Evolutionary conservation across 345 rosid species (phyloP).

Genomic region (Triadica sebifera): DNA sequence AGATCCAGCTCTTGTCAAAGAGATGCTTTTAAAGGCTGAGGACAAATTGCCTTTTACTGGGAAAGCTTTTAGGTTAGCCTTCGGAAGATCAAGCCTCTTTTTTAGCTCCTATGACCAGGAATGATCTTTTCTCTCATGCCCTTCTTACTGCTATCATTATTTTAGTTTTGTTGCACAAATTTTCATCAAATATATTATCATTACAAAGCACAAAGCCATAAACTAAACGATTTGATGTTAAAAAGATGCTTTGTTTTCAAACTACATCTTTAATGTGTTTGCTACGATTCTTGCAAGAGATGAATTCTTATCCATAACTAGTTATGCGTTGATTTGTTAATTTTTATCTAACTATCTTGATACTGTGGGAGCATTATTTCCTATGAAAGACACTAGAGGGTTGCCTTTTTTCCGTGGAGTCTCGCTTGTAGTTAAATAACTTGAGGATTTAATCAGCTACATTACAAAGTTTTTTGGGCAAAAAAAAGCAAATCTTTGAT

Average conservation of each 20-base stretch:
- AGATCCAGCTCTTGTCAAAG: constrained; percentile 47
- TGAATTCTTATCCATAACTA: neutral
- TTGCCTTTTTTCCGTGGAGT: neutral
- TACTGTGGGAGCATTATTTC: neutral
- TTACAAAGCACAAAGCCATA: neutral
- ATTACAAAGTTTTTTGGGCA: neutral
- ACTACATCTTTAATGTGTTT: neutral
- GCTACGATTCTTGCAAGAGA: neutral
- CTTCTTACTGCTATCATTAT: neutral
- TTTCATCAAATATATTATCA: neutral
- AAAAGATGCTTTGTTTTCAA: neutral
- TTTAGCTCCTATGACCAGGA: constrained; percentile 52
- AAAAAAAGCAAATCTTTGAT: neutral
- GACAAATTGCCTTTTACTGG: constrained; percentile 55
- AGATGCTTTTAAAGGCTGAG: constrained; percentile 58
- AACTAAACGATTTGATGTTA: neutral
- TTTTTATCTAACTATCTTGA: neutral
- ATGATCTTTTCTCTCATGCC: neutral
- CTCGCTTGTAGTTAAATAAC: neutral
- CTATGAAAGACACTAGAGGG: neutral
- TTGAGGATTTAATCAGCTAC: neutral
- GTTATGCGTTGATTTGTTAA: neutral
- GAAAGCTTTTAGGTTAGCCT: constrained; percentile 55
- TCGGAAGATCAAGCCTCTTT: constrained; percentile 58
- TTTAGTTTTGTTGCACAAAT: neutral